Base-by-base conservation (phyloP, 257 asterid species). In the Solanum sejunctum region DNA sequence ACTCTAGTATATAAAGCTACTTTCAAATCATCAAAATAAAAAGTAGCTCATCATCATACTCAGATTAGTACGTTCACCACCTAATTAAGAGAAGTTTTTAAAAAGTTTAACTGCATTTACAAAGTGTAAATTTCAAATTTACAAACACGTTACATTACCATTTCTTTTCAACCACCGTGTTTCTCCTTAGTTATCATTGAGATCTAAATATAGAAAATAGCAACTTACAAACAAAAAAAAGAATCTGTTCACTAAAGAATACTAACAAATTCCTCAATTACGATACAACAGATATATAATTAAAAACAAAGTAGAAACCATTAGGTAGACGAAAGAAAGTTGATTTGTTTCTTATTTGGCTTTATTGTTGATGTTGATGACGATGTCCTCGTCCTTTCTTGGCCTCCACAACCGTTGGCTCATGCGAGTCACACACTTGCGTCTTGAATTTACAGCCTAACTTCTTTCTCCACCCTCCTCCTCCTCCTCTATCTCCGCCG, bases 341-440 rank as follows among this genome's bases (percentile, higher is more conserved):
- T 39, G 47, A 17, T 61, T 21, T 21, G 60, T 28, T 77, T 85
- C 64, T 83, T 82, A 36, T 55, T 60, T 57, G 63, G 82, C 43
- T 77, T 28, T 81, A 84, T 55, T 84, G 82, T 78, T 87, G 86
- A 61, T 88, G 97, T 78, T 87, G 86, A 63, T 88, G 95, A 81
- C 91, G 92, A 70, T 73, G 85, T 77, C 80, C 83, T 86, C 95
- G 97, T 85, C 89, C 88, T 87, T 85, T 91, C 56, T 90, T 87
- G 21, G 92, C 89, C 84, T 91, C 94, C 70, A 89, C 93, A 36
- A 90, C 94, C 20, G 96, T 88, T 4, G 93, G 92, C 39, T 91
- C 93, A n/a, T 95, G 98, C 12, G 99, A 96, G 86, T 96, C 99
- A 84, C 99, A 96, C 20, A 95, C 98, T 67, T 96, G 98, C 0